Conservation (phyloP, 352 stramenopile genomes). For the Phytophthora lateralis region DNA sequence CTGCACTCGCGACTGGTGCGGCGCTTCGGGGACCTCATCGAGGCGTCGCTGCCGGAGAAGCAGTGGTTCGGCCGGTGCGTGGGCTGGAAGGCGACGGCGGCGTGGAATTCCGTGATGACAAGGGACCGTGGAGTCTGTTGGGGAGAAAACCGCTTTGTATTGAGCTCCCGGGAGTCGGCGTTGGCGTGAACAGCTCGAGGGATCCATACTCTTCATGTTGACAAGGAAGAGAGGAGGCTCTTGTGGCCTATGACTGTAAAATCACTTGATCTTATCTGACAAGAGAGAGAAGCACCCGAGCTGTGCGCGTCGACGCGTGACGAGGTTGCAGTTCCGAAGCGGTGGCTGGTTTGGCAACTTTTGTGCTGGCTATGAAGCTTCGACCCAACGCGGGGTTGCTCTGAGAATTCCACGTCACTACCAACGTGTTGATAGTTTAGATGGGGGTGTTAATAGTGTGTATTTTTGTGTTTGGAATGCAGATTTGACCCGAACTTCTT, state of each 20-base stretch:
- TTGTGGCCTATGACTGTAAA: slow-evolving; percentile 73
- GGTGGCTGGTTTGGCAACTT: neutral
- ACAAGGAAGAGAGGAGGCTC: slow-evolving; percentile 57
- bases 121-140: slow-evolving; percentile 5
- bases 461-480: slow-evolving; percentile 7
- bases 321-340: slow-evolving; percentile 29
- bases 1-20: slow-evolving; percentile 78
- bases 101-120: slow-evolving; percentile 53
- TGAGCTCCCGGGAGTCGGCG: slow-evolving; percentile 35
- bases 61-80: slow-evolving; percentile 88
- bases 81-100: slow-evolving; percentile 4
- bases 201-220: slow-evolving; percentile 28
- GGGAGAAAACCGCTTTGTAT: slow-evolving; percentile 18
- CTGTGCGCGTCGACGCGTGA: slow-evolving; percentile 1
- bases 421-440: neutral
- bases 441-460: slow-evolving; percentile 7
- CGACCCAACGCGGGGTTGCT: slow-evolving; percentile 15
- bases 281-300: slow-evolving; percentile 16
- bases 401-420: slow-evolving; percentile 40
- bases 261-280: slow-evolving; percentile 91
- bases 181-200: slow-evolving; percentile 7
- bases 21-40: slow-evolving; percentile 76
- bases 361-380: slow-evolving; percentile 3
- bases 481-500: slow-evolving; percentile 89
- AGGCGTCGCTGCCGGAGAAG: slow-evolving; percentile 76